These are phyloP conservation scores for Cutaneotrichosporon mucoides DNA, from an alignment of 1,284 basidiomycete genomes.

Conservation along the genomic window DNA sequence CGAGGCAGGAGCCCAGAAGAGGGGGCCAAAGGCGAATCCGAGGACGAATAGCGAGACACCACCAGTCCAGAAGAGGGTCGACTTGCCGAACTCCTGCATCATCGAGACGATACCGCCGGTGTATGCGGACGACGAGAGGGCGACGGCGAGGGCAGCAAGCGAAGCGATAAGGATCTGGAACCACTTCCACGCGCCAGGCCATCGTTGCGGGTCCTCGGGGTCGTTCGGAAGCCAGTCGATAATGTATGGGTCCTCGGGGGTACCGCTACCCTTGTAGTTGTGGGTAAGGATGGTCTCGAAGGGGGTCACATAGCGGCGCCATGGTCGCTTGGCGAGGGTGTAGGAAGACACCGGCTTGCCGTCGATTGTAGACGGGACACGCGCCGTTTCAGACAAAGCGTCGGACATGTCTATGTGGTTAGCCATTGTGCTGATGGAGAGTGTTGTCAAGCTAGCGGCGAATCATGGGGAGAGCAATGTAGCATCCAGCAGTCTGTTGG, in stretches of 20 bases:
- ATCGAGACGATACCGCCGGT: conserved; percentile 29
- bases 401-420: conserved; percentile 4
- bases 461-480: not conserved
- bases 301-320: conserved; percentile 42
- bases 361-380: not conserved
- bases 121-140: conserved; percentile 36
- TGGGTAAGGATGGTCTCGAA: conserved; percentile 43
- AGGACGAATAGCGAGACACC: conserved; percentile 39
- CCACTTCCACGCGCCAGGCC: conserved; percentile 37
- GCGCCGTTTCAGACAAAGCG: not conserved
- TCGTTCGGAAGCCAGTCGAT: conserved; percentile 43
- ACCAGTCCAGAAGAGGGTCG: conserved; percentile 26
- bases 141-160: conserved; percentile 35
- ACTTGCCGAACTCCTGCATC: conserved; percentile 25
- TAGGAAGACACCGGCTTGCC: not conserved
- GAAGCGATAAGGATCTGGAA: conserved; percentile 25
- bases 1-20: conserved; percentile 50
- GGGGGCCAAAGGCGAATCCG: conserved; percentile 42
- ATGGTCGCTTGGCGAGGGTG: conserved; percentile 34
- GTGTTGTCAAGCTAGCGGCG: not conserved
- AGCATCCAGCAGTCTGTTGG: too few species aligned
- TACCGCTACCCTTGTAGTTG: conserved; percentile 47
- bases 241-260: conserved; percentile 46
- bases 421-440: not conserved
- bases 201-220: conserved; percentile 40